Conservation (phyloP, 306 rosid genomes). For the Sechiopsis laciniata region DNA sequence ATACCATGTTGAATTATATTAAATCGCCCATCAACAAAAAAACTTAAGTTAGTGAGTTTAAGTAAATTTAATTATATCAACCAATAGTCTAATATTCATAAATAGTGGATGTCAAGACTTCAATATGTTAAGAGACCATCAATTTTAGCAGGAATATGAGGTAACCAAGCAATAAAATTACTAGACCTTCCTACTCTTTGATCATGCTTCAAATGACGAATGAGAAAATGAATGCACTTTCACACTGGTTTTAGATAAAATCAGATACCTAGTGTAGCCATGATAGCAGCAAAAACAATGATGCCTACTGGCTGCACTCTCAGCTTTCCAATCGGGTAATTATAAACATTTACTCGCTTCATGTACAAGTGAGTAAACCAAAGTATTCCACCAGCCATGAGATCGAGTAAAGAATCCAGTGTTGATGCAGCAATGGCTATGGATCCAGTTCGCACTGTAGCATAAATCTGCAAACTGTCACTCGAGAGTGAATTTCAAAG, state of each 20-base stretch:
- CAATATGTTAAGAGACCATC: neutral
- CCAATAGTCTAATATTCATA: neutral
- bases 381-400: slow-evolving; percentile 86
- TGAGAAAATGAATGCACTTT: neutral
- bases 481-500: slow-evolving; percentile 15
- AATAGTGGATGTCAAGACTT: neutral
- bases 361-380: slow-evolving; percentile 87
- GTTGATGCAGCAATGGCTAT: slow-evolving; percentile 61
- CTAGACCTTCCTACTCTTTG: neutral
- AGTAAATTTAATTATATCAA: no score
- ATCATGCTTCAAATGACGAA: slow-evolving; percentile 1
- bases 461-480: slow-evolving; percentile 39
- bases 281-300: slow-evolving; percentile 79
- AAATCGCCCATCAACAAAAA: no score
- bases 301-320: slow-evolving; percentile 96
- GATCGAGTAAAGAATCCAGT: slow-evolving; percentile 51
- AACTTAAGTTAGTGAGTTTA: no score
- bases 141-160: neutral
- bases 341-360: slow-evolving; percentile 69
- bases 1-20: no score
- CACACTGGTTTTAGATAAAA: slow-evolving; percentile 12
- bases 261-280: slow-evolving; percentile 84
- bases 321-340: slow-evolving; percentile 84
- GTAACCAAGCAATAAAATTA: slow-evolving; percentile 1
- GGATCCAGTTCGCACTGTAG: slow-evolving; percentile 50